Conservation (phyloP, 2,329 filamentous ascomycete species). For the Trichophyton rubrum region DNA sequence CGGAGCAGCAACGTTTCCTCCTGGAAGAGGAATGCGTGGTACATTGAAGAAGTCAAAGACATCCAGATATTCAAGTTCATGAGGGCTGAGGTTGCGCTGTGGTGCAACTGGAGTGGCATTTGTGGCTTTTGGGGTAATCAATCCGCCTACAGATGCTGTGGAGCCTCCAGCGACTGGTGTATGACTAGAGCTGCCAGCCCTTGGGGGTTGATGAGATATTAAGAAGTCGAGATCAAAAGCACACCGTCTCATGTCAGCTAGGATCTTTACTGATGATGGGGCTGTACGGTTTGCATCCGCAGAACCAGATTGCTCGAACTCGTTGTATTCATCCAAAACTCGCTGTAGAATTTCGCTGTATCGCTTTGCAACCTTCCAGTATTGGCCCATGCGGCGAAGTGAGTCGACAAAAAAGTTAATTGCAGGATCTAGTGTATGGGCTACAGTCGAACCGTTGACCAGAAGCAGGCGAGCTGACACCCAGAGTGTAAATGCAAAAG, state of each 20-base stretch:
- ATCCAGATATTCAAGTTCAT: conserved; percentile 81
- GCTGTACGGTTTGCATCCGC: conserved; percentile 54
- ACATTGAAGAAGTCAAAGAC: conserved; percentile 95
- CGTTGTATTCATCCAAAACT: conserved; percentile 74
- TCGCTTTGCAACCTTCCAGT: conserved; percentile 75
- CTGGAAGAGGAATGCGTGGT: conserved; percentile 50
- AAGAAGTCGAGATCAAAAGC: conserved; percentile 84
- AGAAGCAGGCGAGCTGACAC: conserved; percentile 76
- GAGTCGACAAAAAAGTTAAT: conserved; percentile 74
- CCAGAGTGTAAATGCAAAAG: conserved; percentile 87
- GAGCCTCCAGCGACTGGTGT: conserved; percentile 19
- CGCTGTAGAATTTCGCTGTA: conserved; percentile 69
- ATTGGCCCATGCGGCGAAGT: conserved; percentile 63
- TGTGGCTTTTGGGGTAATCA: conserved; percentile 9
- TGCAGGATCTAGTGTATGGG: conserved; percentile 66
- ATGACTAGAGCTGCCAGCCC: conserved; percentile 22
- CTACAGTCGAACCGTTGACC: conserved; percentile 81
- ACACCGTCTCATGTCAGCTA: conserved; percentile 82
- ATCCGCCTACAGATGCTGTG: neutral
- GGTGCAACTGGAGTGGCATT: conserved; percentile 14
- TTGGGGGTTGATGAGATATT: conserved; percentile 64
- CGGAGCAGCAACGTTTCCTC: neutral
- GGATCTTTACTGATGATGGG: conserved; percentile 70
- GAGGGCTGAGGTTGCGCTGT: conserved; percentile 56
- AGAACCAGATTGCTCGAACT: conserved; percentile 49